Evolutionary conservation across 2,329 filamentous ascomycete species (phyloP), one percentile per base, ranked within the genome.

Genomic region (Helicocarpus griseus): DNA sequence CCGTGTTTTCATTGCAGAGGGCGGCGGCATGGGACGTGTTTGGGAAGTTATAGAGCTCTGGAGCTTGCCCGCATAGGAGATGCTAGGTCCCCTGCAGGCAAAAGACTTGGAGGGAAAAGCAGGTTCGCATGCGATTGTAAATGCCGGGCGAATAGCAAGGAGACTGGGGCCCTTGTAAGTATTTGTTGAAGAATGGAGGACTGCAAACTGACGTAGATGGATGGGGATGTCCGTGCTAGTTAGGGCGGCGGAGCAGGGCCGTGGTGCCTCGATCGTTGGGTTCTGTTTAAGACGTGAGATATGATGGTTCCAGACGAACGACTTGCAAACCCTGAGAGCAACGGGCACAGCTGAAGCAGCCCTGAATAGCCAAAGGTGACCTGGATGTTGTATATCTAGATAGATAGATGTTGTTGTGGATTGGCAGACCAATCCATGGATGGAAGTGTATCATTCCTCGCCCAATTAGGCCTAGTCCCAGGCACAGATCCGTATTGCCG

Each of bases 21-120:
- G 49, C 48, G 52, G 49, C 57, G 56, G 63, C 63, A 65, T 66
- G 61, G 57, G 59, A 57, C 49, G 52, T n/a, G n/a, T n/a, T 31
- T 47, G 21, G 14, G 21, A 38, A 47, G 45, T 21, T 47, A 29
- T 47, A 19, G 31, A 17, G 45, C 31, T 26, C 21, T 36, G 31
- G 29, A 45, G 26, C 26, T 31, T 36, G 45, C 31, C 19, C 13
- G 29, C 45, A 47, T 26, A 36, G 4, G 45, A 35, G 31, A 47
- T 17, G 17, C 17, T 47, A 47, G 24, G 36, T 36, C 45, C 36
- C 31, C 21, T 26, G 45, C 31, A 26, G 31, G 45, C 45, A 36
- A 36, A 26, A 24, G 14, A 6, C 26, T 36, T 11, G 31, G 7
- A 5, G n/a, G 19, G 19, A 19, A 19, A 13, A 36, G 22, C 19